Conservation (phyloP, 495 filamentous ascomycete genomes). For the Neurospora sp. region DNA sequence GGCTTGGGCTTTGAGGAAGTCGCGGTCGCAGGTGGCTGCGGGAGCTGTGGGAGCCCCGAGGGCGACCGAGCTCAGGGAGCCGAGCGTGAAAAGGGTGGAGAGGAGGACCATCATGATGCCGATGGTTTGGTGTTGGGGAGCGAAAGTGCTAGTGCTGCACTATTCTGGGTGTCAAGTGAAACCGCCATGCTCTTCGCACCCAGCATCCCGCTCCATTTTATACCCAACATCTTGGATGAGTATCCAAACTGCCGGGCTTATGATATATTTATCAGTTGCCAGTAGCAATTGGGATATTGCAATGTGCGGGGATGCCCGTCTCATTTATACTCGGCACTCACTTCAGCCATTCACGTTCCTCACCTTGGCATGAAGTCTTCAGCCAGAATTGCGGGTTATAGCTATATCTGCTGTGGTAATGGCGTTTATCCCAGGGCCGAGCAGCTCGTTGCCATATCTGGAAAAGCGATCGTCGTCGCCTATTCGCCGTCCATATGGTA, state of each 20-base stretch:
- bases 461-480: background rate
- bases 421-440: background rate
- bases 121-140: background rate
- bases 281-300: background rate
- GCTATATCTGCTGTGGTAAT: background rate
- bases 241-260: background rate
- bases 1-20: conserved; percentile 10
- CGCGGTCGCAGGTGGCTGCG: conserved; percentile 7
- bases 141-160: background rate
- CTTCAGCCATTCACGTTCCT: background rate
- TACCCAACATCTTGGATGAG: background rate
- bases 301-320: background rate
- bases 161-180: background rate
- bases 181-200: background rate
- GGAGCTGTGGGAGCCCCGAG: background rate
- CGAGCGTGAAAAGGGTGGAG: background rate
- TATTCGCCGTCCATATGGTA: background rate
- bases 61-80: background rate
- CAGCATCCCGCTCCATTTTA: background rate
- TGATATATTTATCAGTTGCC: background rate
- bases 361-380: background rate
- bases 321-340: background rate
- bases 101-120: background rate
- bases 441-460: background rate
- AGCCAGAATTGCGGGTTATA: background rate